These are phyloP conservation scores for Ascochyta clinopodiicola DNA, from an alignment of 2,329 filamentous ascomycete genomes.

Conservation along the genomic window DNA sequence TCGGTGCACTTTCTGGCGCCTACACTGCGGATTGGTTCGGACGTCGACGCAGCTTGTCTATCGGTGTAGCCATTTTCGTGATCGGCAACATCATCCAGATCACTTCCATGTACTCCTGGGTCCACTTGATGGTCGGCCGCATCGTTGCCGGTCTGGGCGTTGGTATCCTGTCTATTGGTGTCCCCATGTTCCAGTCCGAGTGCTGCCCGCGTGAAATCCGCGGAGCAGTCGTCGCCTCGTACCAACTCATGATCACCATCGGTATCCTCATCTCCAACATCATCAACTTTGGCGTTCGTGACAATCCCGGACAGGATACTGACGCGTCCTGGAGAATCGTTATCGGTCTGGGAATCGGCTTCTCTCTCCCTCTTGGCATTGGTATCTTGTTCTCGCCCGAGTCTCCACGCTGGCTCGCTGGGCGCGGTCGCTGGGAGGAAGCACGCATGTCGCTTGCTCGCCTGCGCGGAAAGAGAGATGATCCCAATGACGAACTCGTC, in stretches of 20 bases:
- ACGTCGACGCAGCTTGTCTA: slow-evolving; percentile 55
- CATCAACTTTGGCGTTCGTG: slow-evolving; percentile 50
- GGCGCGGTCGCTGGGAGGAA: slow-evolving; percentile 55
- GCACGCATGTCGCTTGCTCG: slow-evolving; percentile 60
- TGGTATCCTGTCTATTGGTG: slow-evolving; percentile 59
- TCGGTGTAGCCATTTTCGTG: slow-evolving; percentile 54
- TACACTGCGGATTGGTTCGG: slow-evolving; percentile 62
- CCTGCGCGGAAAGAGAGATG: slow-evolving; percentile 60
- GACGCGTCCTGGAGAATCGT: slow-evolving; percentile 47
- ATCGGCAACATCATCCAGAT: slow-evolving; percentile 55
- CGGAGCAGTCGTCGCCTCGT: slow-evolving; percentile 64
- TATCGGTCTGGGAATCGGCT: slow-evolving; percentile 42
- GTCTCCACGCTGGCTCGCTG: slow-evolving; percentile 55
- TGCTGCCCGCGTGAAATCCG: slow-evolving; percentile 67
- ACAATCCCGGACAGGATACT: slow-evolving; percentile 47
- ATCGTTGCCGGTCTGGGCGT: slow-evolving; percentile 53
- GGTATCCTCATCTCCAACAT: slow-evolving; percentile 48
- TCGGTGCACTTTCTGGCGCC: slow-evolving; percentile 51
- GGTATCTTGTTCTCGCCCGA: slow-evolving; percentile 42
- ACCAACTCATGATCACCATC: slow-evolving; percentile 56
- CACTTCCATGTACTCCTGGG: slow-evolving; percentile 49
- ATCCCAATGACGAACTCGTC: slow-evolving; percentile 54
- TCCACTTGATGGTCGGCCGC: slow-evolving; percentile 57
- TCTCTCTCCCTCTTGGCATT: slow-evolving; percentile 40
- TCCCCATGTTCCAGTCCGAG: slow-evolving; percentile 73